Conservation (phyloP, 2,329 filamentous ascomycete species). For the Pestalotiopsis sp. region DNA sequence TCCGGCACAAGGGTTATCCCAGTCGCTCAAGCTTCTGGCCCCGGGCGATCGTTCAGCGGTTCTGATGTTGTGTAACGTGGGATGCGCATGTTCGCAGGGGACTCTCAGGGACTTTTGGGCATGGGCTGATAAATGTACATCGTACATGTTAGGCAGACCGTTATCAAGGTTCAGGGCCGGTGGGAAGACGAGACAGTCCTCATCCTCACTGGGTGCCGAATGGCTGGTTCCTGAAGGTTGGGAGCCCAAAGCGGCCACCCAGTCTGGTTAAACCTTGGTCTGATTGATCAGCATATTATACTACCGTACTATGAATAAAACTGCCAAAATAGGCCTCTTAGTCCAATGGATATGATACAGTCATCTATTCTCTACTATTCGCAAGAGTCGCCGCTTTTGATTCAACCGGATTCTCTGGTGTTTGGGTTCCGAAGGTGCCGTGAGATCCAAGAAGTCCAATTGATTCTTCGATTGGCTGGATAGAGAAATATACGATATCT, state of each 20-base stretch:
- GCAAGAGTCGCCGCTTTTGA: background rate
- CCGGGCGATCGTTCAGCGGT: background rate
- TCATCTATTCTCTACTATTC: no score
- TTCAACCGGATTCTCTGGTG: background rate
- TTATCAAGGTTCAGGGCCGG: background rate
- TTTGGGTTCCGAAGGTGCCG: background rate
- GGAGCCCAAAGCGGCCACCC: background rate
- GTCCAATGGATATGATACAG: no score
- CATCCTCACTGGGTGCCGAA: background rate
- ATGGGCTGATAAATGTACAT: background rate
- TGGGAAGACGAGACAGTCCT: background rate
- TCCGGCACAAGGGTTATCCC: background rate
- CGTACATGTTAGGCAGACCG: background rate
- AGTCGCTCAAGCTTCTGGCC: background rate
- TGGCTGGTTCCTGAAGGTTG: background rate
- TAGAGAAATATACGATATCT: background rate
- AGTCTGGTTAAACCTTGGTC: background rate
- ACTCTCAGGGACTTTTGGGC: background rate
- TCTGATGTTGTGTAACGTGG: background rate
- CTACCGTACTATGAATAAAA: background rate
- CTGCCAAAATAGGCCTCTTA: background rate
- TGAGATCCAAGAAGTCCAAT: background rate
- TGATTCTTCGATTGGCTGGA: background rate
- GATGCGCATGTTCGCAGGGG: background rate
- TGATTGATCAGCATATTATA: background rate